Evolutionary conservation across 208 protist species (phyloP).

Genomic region (Trypanosoma mega): DNA sequence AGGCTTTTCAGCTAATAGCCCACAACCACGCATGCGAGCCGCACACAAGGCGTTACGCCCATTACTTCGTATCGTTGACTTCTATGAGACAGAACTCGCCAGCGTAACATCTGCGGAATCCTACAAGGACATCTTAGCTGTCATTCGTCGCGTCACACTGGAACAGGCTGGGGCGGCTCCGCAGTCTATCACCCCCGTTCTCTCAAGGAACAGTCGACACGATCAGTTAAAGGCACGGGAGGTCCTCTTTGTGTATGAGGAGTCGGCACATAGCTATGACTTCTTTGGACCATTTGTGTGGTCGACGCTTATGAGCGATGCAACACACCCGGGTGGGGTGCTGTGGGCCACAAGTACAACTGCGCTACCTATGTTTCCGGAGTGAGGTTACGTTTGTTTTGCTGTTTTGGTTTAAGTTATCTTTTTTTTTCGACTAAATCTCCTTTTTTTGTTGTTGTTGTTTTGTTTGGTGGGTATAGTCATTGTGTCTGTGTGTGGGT

Average conservation of each 20-base stretch:
- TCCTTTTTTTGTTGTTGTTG: not conserved
- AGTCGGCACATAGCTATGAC: slow-evolving; percentile 73
- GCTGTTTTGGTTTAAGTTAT: not conserved
- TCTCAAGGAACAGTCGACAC: not conserved
- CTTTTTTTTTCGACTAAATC: not conserved
- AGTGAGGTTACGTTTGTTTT: slow-evolving; percentile 11
- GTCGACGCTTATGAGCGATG: slow-evolving; percentile 59
- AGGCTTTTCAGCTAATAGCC: not conserved
- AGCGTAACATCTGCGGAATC: slow-evolving; percentile 23
- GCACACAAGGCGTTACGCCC: slow-evolving; percentile 11
- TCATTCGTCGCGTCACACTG: slow-evolving; percentile 26
- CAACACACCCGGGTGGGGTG: slow-evolving; percentile 48
- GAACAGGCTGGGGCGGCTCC: slow-evolving; percentile 6
- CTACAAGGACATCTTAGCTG: slow-evolving; percentile 33
- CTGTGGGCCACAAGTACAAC: slow-evolving; percentile 48
- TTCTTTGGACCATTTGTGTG: slow-evolving; percentile 89
- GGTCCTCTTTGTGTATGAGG: slow-evolving; percentile 64
- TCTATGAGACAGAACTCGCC: slow-evolving; percentile 54
- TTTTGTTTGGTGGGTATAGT: slow-evolving; percentile 1
- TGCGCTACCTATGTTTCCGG: slow-evolving; percentile 48
- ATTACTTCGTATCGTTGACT: slow-evolving; percentile 17
- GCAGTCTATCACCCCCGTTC: not conserved
- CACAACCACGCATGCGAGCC: not conserved
- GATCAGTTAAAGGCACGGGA: not conserved
- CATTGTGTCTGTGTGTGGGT: not conserved